Percentiles rank a stretch among this genome's conserved stretches.
phyloP scores from a whole-genome alignment of 73 alveolate species.

The Stentor coeruleus region DNA sequence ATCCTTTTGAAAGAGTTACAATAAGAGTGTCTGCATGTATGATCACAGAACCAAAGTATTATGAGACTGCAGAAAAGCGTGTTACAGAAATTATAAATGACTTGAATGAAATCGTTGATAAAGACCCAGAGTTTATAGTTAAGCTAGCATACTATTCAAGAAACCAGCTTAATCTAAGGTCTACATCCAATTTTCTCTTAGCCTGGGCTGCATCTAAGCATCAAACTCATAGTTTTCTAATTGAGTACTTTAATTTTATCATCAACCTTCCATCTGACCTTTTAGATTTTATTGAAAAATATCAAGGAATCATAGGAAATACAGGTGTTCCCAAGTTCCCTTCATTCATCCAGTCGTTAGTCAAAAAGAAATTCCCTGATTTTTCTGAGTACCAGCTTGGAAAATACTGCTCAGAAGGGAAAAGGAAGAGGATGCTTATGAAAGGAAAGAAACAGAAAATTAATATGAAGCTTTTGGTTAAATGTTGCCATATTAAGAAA shows the following conservation, averaged over 20 bases:
- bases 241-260: slow-evolving; percentile 34
- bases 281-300: slow-evolving; percentile 33
- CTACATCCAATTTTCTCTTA: slow-evolving; percentile 44
- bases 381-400: slow-evolving; percentile 39
- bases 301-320: slow-evolving; percentile 10
- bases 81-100: neutral
- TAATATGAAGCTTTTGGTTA: slow-evolving; percentile 41
- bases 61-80: neutral
- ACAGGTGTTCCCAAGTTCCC: slow-evolving; percentile 25
- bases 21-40: slow-evolving; percentile 8
- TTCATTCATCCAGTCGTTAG: slow-evolving; percentile 33
- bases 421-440: neutral
- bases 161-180: slow-evolving; percentile 36
- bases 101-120: slow-evolving; percentile 30
- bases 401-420: slow-evolving; percentile 43
- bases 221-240: slow-evolving; percentile 29
- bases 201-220: slow-evolving; percentile 42
- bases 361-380: slow-evolving; percentile 27
- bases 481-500: slow-evolving; percentile 37
- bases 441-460: neutral
- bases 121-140: slow-evolving; percentile 45
- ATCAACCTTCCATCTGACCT: slow-evolving; percentile 42
- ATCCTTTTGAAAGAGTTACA: neutral
- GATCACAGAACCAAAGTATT: neutral
- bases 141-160: slow-evolving; percentile 41